Evolutionary conservation across 1,139 yeast species (phyloP), one percentile per base, ranked within the genome.

Genomic region (Scheffersomyces lignicola): DNA sequence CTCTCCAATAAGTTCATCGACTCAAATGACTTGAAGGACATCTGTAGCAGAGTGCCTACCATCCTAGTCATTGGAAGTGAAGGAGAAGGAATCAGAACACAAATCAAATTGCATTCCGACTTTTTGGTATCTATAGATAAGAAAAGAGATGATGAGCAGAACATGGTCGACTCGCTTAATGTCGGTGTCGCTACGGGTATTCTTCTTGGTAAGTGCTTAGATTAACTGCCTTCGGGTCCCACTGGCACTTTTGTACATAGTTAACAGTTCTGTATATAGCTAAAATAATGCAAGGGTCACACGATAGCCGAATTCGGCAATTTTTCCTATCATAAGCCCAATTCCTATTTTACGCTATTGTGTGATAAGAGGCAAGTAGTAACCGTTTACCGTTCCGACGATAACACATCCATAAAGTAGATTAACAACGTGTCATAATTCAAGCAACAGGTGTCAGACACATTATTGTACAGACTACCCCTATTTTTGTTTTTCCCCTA

Each of bases 101-200:
- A 78, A 32, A 48, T 89, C 45, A 66, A 76, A 40, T 62, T 76
- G 38, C 66, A 81, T 43, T 78, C 90, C 35, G 88, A 87, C 44
- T 80, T 68, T 49, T 63, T 76, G 36, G 90, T 80, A 7, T 74
- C 77, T 16, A 66, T 86, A 51, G 44, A 56, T 7, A 60, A 60
- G 22, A 60, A 61, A 18, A 46, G 69, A 28, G 56, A 50, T 17
- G 65, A 57, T 5, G 69, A 66, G 13, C 8, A 23, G 36, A 50
- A 50, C 2, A 60, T 77, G 11, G 81, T 89, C 24, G 96, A 88
- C 52, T 85, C 95, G 15, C 65, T 89, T 47, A 89, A 89, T 54
- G 97, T 87, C 24, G 85, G 95, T 52, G 96, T 89, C 4, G 96
- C 97, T 1, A 75, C 90, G 2, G 94, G 90, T 1, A 53, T 88